These are phyloP conservation scores for Yamadazyma scolyti DNA, from an alignment of 805 yeast genomes.

Conservation along the genomic window DNA sequence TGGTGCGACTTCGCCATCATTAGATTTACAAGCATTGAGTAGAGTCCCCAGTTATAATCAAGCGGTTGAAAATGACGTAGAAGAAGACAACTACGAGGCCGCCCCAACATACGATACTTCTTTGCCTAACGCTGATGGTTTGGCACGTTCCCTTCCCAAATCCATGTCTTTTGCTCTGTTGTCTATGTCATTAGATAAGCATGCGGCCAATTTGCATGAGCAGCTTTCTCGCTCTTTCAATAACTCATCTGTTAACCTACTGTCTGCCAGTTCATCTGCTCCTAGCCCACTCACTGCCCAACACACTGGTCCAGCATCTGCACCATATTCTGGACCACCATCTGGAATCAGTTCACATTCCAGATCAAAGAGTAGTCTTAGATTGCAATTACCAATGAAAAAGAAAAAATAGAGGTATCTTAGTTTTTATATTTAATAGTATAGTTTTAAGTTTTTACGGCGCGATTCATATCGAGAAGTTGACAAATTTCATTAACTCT, in stretches of 20 bases:
- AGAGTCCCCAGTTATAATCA: conserved; percentile 37
- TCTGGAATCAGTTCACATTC: not conserved
- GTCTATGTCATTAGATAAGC: no score
- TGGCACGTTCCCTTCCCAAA: not conserved
- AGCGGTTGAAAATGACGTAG: conserved; percentile 38
- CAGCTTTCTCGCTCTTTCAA: not conserved
- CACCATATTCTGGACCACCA: not conserved
- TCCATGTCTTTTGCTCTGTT: not conserved
- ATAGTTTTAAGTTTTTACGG: no score
- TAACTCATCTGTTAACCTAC: not conserved
- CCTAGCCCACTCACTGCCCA: not conserved
- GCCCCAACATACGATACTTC: conserved; percentile 18
- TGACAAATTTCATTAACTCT: no score
- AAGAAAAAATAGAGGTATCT: conserved; percentile 2
- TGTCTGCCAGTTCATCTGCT: not conserved
- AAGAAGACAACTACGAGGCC: conserved; percentile 12
- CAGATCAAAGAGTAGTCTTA: conserved; percentile 3
- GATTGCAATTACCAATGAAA: conserved; percentile 5
- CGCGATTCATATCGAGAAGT: no score
- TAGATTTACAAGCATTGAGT: conserved; percentile 23
- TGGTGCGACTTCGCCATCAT: conserved; percentile 1
- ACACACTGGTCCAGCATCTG: not conserved
- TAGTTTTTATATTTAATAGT: no score
- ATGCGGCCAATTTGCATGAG: no score
- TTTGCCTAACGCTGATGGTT: conserved; percentile 1